Base-by-base conservation (phyloP, 768 basidiomycete genomes). In the Kwoniella newhampshirensis region DNA sequence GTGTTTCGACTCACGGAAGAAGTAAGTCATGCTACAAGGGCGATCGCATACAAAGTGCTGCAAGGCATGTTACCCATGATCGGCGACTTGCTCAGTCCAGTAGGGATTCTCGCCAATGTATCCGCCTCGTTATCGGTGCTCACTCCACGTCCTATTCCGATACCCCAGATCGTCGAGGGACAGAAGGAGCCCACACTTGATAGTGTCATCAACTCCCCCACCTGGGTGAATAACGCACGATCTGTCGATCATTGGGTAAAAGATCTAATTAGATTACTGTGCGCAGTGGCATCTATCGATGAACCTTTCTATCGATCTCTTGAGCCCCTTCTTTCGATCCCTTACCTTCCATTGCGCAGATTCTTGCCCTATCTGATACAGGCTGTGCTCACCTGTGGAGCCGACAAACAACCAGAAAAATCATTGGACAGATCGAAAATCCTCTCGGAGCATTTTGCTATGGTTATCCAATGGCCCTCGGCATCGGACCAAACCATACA, bases 291-390 rank as follows among this genome's bases (percentile, higher is more conserved):
- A 1, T 27, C 54, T n/a, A 15, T 64, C 64, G 6, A 71, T 71
- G 20, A 84, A 84, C 64, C 62, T 0, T 88, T 91, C 74, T 96
- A 86, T 66, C 83, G 81, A 7, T 86, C 87, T 47, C 78, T 96
- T 1, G 75, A 77, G 0, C 76, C 82, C 1, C 81, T 92, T 23
- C 73, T 93, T 20, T 71, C 78, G 39, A 76, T 78, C 1, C 82
- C 86, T 55, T 61, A 80, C 3, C 63, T 69, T 4, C 86, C 92
- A 57, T 85, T 89, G 0, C 82, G 84, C 57, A 78, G 84, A 51
- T 75, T 87, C 15, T 78, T 94, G 5, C 90, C 93, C 0, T 77
- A 88, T 26, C 79, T 96, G 28, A 84, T 93, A 15, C 86, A 91
- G 64, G 81, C 82, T 1, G 59, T 87, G 2, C 80, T 98, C 9